phyloP scores from a whole-genome alignment of 306 rosid genomes.

The Ormosia semicastrata region DNA sequence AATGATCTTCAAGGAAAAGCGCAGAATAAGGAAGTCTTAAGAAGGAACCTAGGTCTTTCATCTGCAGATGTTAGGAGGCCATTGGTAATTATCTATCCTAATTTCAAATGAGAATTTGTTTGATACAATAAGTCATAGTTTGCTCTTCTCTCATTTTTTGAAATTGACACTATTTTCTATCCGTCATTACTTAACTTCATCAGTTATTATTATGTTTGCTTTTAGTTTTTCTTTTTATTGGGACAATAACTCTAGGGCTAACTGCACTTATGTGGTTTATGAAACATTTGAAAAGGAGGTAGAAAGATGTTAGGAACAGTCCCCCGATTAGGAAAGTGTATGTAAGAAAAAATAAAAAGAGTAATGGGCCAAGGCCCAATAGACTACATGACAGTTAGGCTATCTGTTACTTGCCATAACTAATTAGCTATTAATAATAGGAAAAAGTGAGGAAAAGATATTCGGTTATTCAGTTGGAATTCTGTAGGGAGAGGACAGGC shows the following conservation, averaged over 20 bases:
- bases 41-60: conserved; percentile 74
- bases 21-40: conserved; percentile 81
- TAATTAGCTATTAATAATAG: too few species aligned
- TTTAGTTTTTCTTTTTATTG: not conserved
- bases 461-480: too few species aligned
- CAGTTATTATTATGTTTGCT: not conserved
- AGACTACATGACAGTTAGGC: too few species aligned
- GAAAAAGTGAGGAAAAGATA: too few species aligned
- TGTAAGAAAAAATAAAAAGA: too few species aligned
- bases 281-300: not conserved
- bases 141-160: not conserved
- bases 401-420: too few species aligned
- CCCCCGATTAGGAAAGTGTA: too few species aligned
- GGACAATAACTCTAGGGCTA: not conserved
- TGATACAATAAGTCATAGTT: conserved; percentile 15
- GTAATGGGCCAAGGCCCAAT: too few species aligned
- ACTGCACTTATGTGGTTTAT: not conserved
- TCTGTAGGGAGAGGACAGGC: too few species aligned
- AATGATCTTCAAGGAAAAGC: conserved; percentile 82
- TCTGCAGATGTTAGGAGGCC: conserved; percentile 67
- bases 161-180: not conserved
- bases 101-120: conserved; percentile 3
- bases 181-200: not conserved
- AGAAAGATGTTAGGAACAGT: too few species aligned
- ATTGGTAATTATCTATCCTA: conserved; percentile 61